Conservation (phyloP, 2,329 filamentous ascomycete genomes). For the Alternaria infectoria region DNA sequence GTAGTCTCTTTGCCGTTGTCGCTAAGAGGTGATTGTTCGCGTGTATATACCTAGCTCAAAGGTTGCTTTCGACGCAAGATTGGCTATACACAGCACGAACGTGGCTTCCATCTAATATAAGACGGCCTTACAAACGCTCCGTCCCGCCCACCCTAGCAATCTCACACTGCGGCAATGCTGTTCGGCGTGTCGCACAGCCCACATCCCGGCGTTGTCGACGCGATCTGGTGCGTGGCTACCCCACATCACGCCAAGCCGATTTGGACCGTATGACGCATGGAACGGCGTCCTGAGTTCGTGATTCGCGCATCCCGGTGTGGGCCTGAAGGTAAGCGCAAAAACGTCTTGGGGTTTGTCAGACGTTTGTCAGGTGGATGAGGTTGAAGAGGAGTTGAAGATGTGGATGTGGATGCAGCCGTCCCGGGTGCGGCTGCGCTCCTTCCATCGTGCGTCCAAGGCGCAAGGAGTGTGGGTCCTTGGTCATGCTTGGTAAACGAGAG, state of each 20-base stretch:
- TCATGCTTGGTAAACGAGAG: background rate
- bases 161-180: constrained; percentile 22
- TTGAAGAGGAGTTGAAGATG: background rate
- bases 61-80: background rate
- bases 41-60: background rate
- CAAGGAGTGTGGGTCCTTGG: background rate
- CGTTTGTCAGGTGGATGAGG: constrained; percentile 20
- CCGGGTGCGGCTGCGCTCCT: background rate
- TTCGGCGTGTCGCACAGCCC: constrained; percentile 19
- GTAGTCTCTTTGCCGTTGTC: constrained; percentile 13
- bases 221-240: constrained; percentile 21
- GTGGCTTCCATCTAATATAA: constrained; percentile 7
- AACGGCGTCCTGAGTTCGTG: background rate
- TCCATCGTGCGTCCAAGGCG: background rate
- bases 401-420: background rate
- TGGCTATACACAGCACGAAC: background rate
- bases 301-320: constrained; percentile 17
- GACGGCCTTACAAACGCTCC: background rate
- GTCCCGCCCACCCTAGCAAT: background rate
- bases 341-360: constrained; percentile 14
- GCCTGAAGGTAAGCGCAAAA: background rate
- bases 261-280: constrained; percentile 13
- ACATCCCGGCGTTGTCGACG: background rate
- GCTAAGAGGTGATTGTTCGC: background rate
- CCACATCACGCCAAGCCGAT: constrained; percentile 30